Conservation (phyloP, 78 protist genomes). For the Mantamonas sphyraenae region DNA sequence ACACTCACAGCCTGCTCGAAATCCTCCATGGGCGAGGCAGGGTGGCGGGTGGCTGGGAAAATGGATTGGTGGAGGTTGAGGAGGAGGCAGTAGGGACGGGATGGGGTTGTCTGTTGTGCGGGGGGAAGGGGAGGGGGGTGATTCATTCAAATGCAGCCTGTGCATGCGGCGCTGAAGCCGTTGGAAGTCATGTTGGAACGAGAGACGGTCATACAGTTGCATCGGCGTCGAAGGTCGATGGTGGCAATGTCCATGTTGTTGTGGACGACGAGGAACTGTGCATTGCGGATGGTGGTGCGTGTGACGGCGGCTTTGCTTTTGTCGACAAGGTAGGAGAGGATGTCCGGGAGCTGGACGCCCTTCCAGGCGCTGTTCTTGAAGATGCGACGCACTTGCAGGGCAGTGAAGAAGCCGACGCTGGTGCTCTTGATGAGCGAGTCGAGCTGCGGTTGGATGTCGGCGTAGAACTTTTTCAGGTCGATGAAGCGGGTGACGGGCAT, state of each 20-base stretch:
- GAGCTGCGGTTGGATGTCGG: neutral
- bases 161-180: neutral
- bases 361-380: neutral
- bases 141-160: no score
- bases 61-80: no score
- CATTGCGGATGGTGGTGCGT: neutral
- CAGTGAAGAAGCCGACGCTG: no score
- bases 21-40: no score
- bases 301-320: neutral
- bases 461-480: neutral
- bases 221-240: neutral
- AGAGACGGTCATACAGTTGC: neutral
- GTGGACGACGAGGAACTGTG: slow-evolving; percentile 14
- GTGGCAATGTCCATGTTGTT: slow-evolving; percentile 11
- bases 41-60: no score
- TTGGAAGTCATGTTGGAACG: neutral
- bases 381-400: no score
- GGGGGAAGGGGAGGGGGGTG: no score
- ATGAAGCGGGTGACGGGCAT: neutral
- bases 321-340: neutral
- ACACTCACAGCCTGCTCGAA: no score
- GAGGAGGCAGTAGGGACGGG: no score
- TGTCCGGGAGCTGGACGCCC: neutral
- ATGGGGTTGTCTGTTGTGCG: no score
- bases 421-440: no score